These are phyloP conservation scores for Solanum ahanhuiri DNA, from an alignment of 257 asterid species.

Conservation along the genomic window DNA sequence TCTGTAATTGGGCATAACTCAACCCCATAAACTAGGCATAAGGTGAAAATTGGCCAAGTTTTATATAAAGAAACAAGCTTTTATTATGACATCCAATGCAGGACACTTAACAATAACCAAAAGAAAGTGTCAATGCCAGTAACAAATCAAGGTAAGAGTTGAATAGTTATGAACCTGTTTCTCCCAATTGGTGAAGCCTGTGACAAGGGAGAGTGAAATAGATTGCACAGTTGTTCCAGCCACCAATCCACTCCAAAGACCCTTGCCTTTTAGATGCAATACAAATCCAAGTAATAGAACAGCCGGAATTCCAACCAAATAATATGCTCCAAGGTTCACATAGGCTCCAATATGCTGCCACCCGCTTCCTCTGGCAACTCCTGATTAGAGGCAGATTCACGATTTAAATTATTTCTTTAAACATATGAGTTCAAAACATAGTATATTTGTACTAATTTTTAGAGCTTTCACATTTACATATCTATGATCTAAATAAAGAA, in stretches of 20 bases:
- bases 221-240: slow-evolving; percentile 56
- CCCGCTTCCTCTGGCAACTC: slow-evolving; percentile 88
- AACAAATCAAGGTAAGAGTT: not conserved
- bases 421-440: not conserved
- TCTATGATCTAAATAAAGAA: not conserved
- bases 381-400: not conserved
- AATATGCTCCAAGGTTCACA: slow-evolving; percentile 41
- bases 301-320: slow-evolving; percentile 64
- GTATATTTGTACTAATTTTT: not conserved
- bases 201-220: slow-evolving; percentile 31
- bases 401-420: not conserved
- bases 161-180: slow-evolving; percentile 36
- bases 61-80: not conserved
- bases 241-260: slow-evolving; percentile 60
- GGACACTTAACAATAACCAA: not conserved
- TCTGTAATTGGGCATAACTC: too few relatives aligned
- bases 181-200: slow-evolving; percentile 58
- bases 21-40: too few relatives aligned
- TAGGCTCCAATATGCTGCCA: slow-evolving; percentile 89
- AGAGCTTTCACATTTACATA: not conserved
- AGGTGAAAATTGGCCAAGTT: too few relatives aligned
- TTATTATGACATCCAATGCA: too few relatives aligned
- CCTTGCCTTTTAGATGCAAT: slow-evolving; percentile 37
- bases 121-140: not conserved
- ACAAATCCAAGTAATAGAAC: slow-evolving; percentile 63